Conservation (phyloP, 441 rosid genomes). For the Corymbia calophylla region DNA sequence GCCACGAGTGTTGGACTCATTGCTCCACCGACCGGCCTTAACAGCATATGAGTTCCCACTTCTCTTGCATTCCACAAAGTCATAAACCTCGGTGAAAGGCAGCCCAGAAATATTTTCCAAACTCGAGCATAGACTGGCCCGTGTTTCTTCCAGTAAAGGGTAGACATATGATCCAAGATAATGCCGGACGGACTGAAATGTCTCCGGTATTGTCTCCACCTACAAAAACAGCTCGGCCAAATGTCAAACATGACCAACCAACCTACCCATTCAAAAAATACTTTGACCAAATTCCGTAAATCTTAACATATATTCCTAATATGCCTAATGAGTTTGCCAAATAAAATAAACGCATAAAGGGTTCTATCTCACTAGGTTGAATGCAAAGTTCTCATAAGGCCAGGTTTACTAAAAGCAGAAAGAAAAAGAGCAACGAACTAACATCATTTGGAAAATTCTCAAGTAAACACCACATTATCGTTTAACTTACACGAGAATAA, state of each 20-base stretch:
- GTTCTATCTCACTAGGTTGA: background rate
- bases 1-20: constrained; percentile 13
- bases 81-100: background rate
- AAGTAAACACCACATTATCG: background rate
- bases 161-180: constrained; percentile 18
- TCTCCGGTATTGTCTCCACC: constrained; percentile 30
- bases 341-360: background rate
- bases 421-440: background rate
- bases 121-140: constrained; percentile 22
- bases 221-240: background rate
- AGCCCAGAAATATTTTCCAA: background rate
- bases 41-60: background rate
- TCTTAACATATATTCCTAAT: background rate
- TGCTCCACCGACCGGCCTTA: constrained; percentile 32
- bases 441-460: background rate
- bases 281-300: background rate
- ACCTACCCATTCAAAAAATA: background rate
- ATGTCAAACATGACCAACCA: background rate
- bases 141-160: constrained; percentile 41
- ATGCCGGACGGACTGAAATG: constrained; percentile 19
- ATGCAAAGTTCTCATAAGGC: background rate
- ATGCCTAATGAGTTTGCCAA: background rate
- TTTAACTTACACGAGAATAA: background rate
- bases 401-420: background rate
- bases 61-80: background rate